These are phyloP conservation scores for Chenopodium album DNA, from an alignment of 148 eudicot genomes.

Conservation along the genomic window DNA sequence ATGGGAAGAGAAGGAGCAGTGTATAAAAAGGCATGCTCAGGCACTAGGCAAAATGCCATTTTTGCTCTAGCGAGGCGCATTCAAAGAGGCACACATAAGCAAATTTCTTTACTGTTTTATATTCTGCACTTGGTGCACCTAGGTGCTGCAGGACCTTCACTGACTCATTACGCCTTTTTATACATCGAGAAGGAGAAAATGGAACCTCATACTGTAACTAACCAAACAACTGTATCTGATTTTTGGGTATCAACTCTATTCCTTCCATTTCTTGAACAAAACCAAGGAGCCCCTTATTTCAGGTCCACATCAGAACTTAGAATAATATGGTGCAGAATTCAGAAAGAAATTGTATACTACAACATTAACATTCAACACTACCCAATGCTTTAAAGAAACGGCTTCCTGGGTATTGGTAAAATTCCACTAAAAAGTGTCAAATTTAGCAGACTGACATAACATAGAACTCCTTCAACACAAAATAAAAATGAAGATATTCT, in stretches of 20 bases:
- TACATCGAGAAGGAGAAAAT: not conserved
- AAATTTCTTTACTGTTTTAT: no score
- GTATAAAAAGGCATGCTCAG: no score
- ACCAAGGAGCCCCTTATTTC: not conserved
- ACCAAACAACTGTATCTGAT: not conserved
- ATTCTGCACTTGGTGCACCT: no score
- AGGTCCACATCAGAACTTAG: not conserved
- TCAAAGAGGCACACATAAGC: no score
- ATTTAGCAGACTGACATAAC: not conserved
- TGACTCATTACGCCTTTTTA: no score
- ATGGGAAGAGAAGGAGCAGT: not conserved
- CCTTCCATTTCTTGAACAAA: not conserved
- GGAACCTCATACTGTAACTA: not conserved
- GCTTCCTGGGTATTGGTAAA: not conserved
- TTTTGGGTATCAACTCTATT: not conserved
- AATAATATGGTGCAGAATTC: not conserved
- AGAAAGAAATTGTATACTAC: not conserved
- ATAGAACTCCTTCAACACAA: not conserved
- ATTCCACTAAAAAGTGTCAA: not conserved
- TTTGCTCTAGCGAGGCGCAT: no score
- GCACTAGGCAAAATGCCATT: no score
- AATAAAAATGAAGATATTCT: not conserved
- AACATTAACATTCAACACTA: not conserved
- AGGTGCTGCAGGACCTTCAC: no score
- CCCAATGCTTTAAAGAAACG: not conserved